Conservation (phyloP, 2,329 filamentous ascomycete genomes). For the Xylariales sp. region DNA sequence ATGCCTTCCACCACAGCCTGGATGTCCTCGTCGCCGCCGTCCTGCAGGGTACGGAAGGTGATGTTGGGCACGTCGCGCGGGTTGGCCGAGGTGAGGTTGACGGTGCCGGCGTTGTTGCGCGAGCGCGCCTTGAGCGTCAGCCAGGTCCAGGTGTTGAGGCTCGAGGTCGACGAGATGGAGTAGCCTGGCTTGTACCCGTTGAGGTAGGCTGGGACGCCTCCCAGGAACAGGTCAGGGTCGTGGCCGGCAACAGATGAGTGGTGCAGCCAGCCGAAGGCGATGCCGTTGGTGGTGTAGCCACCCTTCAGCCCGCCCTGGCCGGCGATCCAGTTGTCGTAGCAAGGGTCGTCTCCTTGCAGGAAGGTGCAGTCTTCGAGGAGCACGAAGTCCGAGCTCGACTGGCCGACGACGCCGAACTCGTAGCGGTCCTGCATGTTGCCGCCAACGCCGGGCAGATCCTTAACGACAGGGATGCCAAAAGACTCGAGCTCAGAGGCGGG, state of each 20-base stretch:
- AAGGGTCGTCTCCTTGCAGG: constrained; percentile 22
- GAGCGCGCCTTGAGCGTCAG: constrained; percentile 50
- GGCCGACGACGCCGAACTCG: constrained; percentile 38
- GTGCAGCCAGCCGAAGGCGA: constrained; percentile 21
- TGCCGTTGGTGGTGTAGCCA: constrained; percentile 21
- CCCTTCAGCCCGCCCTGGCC: constrained; percentile 12
- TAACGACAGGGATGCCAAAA: constrained; percentile 34
- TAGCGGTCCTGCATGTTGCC: constrained; percentile 54
- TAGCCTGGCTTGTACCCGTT: constrained; percentile 54
- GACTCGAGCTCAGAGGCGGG: constrained; percentile 31
- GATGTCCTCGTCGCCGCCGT: constrained; percentile 26
- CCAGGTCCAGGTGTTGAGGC: constrained; percentile 35
- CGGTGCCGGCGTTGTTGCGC: constrained; percentile 34
- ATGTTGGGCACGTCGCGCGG: constrained; percentile 25
- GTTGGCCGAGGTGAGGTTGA: constrained; percentile 35
- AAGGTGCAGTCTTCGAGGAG: constrained; percentile 24
- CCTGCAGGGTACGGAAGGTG: constrained; percentile 49
- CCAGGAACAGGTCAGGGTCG: constrained; percentile 49
- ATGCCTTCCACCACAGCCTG: constrained; percentile 46
- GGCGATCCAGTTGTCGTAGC: constrained; percentile 14
- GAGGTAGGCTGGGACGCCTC: constrained; percentile 51
- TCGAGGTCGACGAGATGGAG: constrained; percentile 36
- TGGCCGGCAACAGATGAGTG: constrained; percentile 14
- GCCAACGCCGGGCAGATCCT: constrained; percentile 53
- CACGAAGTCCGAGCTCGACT: constrained; percentile 27